These are phyloP conservation scores for Fusarium tuaranense DNA, from an alignment of 2,329 filamentous ascomycete species.

Conservation along the genomic window DNA sequence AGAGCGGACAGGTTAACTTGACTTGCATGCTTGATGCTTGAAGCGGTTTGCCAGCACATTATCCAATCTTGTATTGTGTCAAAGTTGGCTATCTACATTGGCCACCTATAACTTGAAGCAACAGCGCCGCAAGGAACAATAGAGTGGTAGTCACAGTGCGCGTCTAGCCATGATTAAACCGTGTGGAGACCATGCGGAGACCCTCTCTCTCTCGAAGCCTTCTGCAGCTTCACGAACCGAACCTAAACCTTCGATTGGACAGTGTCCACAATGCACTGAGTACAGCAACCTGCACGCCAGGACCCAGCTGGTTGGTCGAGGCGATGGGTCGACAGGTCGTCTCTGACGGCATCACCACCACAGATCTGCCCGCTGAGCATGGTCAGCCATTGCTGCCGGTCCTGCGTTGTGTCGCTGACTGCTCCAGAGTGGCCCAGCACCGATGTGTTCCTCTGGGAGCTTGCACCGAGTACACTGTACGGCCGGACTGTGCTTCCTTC, in stretches of 20 bases:
- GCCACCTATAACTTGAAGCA: not conserved
- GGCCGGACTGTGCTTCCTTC: constrained; percentile 40
- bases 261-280: not conserved
- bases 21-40: not conserved
- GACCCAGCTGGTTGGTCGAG: not conserved
- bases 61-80: not conserved
- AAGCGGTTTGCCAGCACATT: not conserved
- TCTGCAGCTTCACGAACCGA: constrained; percentile 11
- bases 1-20: not conserved
- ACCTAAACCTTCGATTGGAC: constrained; percentile 15
- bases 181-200: constrained; percentile 10
- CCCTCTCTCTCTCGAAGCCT: constrained; percentile 14
- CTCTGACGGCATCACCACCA: not conserved
- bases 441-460: not conserved
- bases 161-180: not conserved
- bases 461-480: constrained; percentile 17
- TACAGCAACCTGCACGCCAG: constrained; percentile 6
- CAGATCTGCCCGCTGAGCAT: not conserved
- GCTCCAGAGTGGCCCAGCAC: not conserved
- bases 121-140: not conserved
- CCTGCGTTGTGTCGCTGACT: not conserved
- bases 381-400: not conserved
- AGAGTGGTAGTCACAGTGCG: not conserved
- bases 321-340: not conserved
- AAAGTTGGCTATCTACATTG: not conserved